Conservation (phyloP, 305 asterid genomes). For the Withania somnifera region DNA sequence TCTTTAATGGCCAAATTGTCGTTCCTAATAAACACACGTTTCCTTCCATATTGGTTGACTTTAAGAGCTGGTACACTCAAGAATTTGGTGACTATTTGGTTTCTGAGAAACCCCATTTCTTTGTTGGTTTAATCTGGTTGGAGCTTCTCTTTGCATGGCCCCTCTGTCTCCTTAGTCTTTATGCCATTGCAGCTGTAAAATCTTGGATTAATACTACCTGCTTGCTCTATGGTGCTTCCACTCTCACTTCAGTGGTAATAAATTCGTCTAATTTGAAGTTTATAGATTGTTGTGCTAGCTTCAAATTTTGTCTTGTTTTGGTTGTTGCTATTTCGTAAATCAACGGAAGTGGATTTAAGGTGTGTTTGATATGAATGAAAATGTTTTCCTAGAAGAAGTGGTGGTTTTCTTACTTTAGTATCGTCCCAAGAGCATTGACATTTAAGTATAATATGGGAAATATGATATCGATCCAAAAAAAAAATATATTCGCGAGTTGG, state of each 20-base stretch:
- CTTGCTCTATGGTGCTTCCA: conserved; percentile 70
- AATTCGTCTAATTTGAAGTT: not conserved
- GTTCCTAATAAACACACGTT: conserved; percentile 49
- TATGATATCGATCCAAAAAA: too few relatives aligned
- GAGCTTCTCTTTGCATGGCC: conserved; percentile 90
- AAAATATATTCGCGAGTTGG: too few relatives aligned
- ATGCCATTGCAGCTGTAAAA: conserved; percentile 51
- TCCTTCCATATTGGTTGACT: conserved; percentile 49
- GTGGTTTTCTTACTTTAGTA: too few relatives aligned
- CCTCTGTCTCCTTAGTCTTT: conserved; percentile 47
- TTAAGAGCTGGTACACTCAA: conserved; percentile 55
- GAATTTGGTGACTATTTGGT: conserved; percentile 63
- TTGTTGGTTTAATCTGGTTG: conserved; percentile 60
- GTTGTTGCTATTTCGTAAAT: not conserved
- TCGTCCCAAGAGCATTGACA: too few relatives aligned
- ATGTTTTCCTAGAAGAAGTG: too few relatives aligned
- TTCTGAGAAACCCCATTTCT: conserved; percentile 76
- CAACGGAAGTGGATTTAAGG: too few relatives aligned
- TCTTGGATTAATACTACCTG: conserved; percentile 80
- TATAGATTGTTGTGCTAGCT: not conserved
- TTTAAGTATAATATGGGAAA: too few relatives aligned
- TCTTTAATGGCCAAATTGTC: conserved; percentile 60
- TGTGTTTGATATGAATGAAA: too few relatives aligned
- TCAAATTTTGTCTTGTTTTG: not conserved
- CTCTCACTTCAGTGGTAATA: conserved; percentile 56